Conservation (phyloP, 148 eudicot genomes). For the Diospyros kaki region DNA sequence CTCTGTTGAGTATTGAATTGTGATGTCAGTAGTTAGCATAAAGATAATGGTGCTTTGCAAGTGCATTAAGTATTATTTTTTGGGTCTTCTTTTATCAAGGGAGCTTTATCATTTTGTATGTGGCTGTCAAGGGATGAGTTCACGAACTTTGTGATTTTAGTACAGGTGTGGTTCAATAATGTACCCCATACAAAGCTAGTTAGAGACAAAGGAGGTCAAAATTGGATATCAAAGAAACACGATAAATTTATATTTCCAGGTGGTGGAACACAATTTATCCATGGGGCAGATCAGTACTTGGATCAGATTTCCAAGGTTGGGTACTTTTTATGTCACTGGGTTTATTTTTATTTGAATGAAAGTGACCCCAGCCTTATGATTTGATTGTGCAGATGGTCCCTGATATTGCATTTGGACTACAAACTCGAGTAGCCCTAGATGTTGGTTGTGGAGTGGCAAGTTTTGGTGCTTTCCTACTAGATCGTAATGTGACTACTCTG, state of each 20-base stretch:
- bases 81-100: too few species aligned
- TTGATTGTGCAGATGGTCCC: conserved; percentile 60
- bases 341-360: conserved; percentile 3
- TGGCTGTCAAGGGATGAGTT: too few species aligned
- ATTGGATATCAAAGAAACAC: conserved; percentile 49
- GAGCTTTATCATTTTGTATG: too few species aligned
- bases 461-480: conserved; percentile 70
- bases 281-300: conserved; percentile 64
- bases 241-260: conserved; percentile 66
- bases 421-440: conserved; percentile 59
- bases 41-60: background rate
- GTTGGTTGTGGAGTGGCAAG: conserved; percentile 73
- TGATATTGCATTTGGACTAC: conserved; percentile 59
- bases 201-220: conserved; percentile 63
- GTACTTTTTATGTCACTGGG: background rate
- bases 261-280: conserved; percentile 58
- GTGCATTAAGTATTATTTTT: background rate
- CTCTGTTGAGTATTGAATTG: background rate
- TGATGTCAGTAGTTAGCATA: background rate
- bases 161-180: conserved; percentile 71
- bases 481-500: conserved; percentile 64
- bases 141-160: conserved; percentile 9
- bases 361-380: conserved; percentile 12
- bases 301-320: conserved; percentile 71
- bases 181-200: conserved; percentile 58